Evolutionary conservation across 192 early-diverging fungal species (phyloP), one percentile per base, ranked within the genome.

Genomic region (Backusella westeae): DNA sequence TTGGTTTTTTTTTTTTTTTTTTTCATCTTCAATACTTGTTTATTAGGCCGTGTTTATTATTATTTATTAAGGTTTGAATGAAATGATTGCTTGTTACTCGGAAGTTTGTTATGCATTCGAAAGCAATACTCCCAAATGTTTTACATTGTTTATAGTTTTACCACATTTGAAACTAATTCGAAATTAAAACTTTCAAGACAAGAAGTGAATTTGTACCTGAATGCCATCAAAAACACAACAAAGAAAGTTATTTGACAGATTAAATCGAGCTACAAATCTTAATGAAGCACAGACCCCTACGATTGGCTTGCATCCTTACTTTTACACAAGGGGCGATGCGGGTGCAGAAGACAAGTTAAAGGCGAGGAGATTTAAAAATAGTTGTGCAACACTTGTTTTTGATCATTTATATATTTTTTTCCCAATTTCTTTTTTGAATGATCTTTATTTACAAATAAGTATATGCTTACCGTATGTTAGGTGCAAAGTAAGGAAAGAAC

Each of bases 301-400:
- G 23, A 59, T 59, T 59, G 53, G 53, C 53, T 59, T 59, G 53
- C 26, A 26, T 59, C 53, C 53, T 59, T 59, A 59, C 46, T 23
- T 59, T 59, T 59, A 59, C 53, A 59, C 53, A 59, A 59, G 53
- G 53, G 46, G 53, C 23, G 53, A 59, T 59, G 53, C 53, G 23
- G 53, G 53, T 59, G 21, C 53, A 59, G 23, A 59, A 26, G 53
- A 12, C 53, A 59, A 59, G 21, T 26, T 59, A 23, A 59, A 59
- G 53, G 23, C 53, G 23, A 59, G 53, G 53, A 59, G 53, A 59
- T 59, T 59, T 59, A 59, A 59, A 59, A 26, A 26, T 59, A 59
- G 10, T 3, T 3, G 53, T 21, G n/a, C 12, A 10, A 59, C 53
- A 23, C 9, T n/a, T 49, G 8, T 7, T 44, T 17, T 44, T 29